Evolutionary conservation across 2,329 filamentous ascomycete genomes (phyloP).

Genomic region (Aspergillus alliaceus): DNA sequence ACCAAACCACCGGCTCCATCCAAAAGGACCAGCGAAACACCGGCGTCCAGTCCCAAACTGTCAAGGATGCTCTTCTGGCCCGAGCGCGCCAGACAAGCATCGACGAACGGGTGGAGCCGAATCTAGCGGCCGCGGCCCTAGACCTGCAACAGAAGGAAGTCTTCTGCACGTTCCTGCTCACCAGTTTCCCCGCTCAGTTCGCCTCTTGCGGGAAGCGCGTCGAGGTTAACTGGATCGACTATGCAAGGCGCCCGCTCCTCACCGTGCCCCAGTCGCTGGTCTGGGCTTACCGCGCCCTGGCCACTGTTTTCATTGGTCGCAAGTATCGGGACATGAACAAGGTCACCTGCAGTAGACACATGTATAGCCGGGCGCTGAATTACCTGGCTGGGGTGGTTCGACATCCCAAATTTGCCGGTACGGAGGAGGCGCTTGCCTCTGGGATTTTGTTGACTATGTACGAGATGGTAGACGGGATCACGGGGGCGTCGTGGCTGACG

Average conservation of each 20-base stretch:
- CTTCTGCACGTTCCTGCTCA: constrained; percentile 10
- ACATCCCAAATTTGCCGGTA: not conserved
- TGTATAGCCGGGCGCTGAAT: not conserved
- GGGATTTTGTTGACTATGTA: constrained; percentile 10
- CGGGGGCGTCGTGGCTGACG: constrained; percentile 1
- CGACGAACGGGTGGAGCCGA: constrained; percentile 13
- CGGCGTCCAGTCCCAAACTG: not conserved
- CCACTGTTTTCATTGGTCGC: constrained; percentile 6
- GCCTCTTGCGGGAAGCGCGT: constrained; percentile 12
- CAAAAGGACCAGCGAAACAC: not conserved
- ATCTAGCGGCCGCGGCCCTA: constrained; percentile 5
- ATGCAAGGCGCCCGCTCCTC: not conserved
- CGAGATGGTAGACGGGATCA: constrained; percentile 6
- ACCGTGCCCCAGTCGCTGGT: constrained; percentile 5
- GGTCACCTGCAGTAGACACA: constrained; percentile 6
- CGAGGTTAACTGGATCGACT: constrained; percentile 9
- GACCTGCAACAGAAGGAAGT: constrained; percentile 13
- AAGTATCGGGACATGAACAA: constrained; percentile 3
- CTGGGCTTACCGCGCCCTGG: constrained; percentile 11
- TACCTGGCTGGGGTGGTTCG: not conserved
- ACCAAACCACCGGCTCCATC: not conserved
- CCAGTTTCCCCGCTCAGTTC: constrained; percentile 14
- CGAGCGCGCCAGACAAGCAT: not conserved
- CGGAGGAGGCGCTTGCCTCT: constrained; percentile 4
- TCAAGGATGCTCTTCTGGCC: not conserved